Evolutionary conservation across 306 rosid species (phyloP), one percentile per base, ranked within the genome.

Genomic region (Arachis stenosperma): DNA sequence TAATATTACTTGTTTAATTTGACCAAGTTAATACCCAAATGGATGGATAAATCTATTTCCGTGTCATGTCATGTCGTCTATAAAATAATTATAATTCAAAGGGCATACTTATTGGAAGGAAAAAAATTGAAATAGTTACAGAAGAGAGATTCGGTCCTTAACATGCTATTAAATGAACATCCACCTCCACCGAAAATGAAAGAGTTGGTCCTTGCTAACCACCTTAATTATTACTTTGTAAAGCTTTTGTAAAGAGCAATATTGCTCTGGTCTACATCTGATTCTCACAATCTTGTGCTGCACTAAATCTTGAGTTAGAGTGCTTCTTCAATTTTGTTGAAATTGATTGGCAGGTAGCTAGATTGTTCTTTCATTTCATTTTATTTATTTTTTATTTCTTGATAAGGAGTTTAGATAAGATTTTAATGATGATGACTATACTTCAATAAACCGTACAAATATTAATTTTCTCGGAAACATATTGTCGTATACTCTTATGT

Each of bases 31-130:
- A 27, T 33, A 33, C 37, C 6, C 50, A 65, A 8, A 51, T 52
- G 71, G 71, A 58, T 69, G 67, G 62, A 56, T 78, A 39, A 37
- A 39, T 14, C n/a, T 9, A 39, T 37, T 78, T 71, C 65, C 6
- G 22, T 15, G 66, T 54, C 57, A 55, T 56, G 15, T 27, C 17
- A 67, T 53, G 64, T 27, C 65, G 55, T 75, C 46, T 75, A 65
- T 14, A 4, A 44, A 55, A 58, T 54, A 53, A 52, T 9, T 33
- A 4, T 2, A 33, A 33, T 33, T 33, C 37, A 33, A 61, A 14
- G 59, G 30, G 8, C 54, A 46, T 6, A 64, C 10, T 52, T 57
- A n/a, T 36, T 36, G 29, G 51, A 61, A 1, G 37, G 62, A 54
- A 62, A 54, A 70, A 62, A 33, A 36, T 62, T 36, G 4, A 43